These are phyloP conservation scores for Melampsora larici-populina DNA, from an alignment of 1,284 basidiomycete species.

Conservation along the genomic window DNA sequence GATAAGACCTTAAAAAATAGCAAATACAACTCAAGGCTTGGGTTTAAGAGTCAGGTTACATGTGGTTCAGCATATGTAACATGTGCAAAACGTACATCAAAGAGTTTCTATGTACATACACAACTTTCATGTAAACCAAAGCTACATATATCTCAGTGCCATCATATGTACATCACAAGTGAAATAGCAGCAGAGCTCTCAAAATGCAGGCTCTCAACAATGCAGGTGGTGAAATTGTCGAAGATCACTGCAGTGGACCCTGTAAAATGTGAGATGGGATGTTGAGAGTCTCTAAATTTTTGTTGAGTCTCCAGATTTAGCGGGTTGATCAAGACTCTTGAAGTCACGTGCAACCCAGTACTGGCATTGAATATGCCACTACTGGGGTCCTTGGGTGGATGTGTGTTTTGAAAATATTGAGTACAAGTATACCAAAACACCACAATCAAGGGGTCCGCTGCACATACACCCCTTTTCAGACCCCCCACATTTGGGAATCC, in stretches of 20 bases:
- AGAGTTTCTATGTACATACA: no score
- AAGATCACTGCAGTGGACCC: neutral
- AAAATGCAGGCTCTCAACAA: neutral
- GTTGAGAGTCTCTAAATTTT: neutral
- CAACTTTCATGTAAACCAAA: no score
- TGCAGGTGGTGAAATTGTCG: neutral
- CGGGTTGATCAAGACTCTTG: neutral
- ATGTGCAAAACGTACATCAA: no score
- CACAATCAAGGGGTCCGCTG: neutral
- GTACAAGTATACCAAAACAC: neutral
- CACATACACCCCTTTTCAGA: neutral
- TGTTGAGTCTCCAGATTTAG: neutral
- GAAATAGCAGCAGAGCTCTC: neutral
- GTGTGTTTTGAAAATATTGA: neutral
- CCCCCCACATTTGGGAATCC: neutral
- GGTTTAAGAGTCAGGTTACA: no score
- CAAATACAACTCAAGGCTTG: no score
- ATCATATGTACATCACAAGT: no score
- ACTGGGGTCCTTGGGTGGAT: neutral
- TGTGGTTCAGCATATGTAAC: no score
- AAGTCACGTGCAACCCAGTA: neutral
- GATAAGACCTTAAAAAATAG: no score
- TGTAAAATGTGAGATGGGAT: neutral
- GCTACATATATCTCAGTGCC: no score
- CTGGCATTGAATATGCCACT: neutral